Percentiles rank a stretch among this genome's conserved stretches.
Evolutionary conservation across 352 stramenopile species (phyloP).

Genomic region (Phytophthora megakarya): DNA sequence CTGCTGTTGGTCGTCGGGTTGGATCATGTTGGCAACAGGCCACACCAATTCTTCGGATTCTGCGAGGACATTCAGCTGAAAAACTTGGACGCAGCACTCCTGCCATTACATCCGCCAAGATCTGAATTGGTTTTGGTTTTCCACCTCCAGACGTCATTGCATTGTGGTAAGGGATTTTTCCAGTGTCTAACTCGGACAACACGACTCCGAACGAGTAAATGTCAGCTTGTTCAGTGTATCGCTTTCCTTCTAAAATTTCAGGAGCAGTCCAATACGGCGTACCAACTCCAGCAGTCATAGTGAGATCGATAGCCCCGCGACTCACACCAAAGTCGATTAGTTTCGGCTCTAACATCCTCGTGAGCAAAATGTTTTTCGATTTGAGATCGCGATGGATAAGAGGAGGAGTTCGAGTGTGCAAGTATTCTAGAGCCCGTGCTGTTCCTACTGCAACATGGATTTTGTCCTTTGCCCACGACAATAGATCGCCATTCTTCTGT

Average conservation of each 20-base stretch:
- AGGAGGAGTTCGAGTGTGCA: slow-evolving; percentile 26
- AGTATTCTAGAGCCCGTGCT: slow-evolving; percentile 37
- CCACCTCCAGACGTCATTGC: slow-evolving; percentile 22
- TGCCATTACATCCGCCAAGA: slow-evolving; percentile 42
- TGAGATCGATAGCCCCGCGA: no score
- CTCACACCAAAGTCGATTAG: slow-evolving; percentile 51
- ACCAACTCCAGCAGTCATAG: slow-evolving; percentile 36
- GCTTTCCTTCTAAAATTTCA: no score
- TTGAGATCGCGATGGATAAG: slow-evolving; percentile 48
- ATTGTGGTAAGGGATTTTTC: slow-evolving; percentile 38
- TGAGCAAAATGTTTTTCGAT: slow-evolving; percentile 64
- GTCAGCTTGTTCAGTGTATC: slow-evolving; percentile 39
- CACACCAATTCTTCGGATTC: slow-evolving; percentile 43
- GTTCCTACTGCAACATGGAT: slow-evolving; percentile 42
- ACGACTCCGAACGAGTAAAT: slow-evolving; percentile 52
- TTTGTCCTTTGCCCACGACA: slow-evolving; percentile 43
- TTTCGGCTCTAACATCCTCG: slow-evolving; percentile 60
- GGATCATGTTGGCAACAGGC: slow-evolving; percentile 50
- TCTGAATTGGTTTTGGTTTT: slow-evolving; percentile 47
- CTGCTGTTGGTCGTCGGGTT: slow-evolving; percentile 32
- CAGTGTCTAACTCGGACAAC: slow-evolving; percentile 41
- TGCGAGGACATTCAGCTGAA: slow-evolving; percentile 38
- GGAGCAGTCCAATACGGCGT: no score
- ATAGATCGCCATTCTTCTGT: slow-evolving; percentile 17
- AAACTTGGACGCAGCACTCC: slow-evolving; percentile 53